These are phyloP conservation scores for Rhododendron mucronatum DNA, from an alignment of 148 eudicot species.

Conservation along the genomic window DNA sequence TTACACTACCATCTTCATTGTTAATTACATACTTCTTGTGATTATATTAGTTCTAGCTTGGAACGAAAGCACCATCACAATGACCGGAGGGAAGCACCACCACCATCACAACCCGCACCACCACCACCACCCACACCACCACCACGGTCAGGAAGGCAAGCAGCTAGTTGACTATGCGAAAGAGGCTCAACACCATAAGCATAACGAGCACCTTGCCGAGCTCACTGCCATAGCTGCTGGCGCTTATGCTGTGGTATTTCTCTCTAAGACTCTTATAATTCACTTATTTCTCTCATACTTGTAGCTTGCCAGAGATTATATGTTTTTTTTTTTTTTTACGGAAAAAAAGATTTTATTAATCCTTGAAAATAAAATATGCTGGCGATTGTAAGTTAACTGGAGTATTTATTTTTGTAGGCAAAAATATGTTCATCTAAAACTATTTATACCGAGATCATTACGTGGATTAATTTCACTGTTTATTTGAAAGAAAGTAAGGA, in stretches of 20 bases:
- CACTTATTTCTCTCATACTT: too few species aligned
- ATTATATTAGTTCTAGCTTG: not conserved
- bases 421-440: too few species aligned
- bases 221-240: slow-evolving; percentile 36
- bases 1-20: not conserved
- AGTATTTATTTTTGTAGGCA: too few species aligned
- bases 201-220: slow-evolving; percentile 24
- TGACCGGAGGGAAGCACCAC: slow-evolving; percentile 12
- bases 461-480: too few species aligned
- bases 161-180: slow-evolving; percentile 15
- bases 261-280: not conserved
- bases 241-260: slow-evolving; percentile 41
- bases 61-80: not conserved
- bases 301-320: not conserved
- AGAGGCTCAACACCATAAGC: slow-evolving; percentile 43
- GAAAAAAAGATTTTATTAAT: too few species aligned
- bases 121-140: slow-evolving; percentile 8
- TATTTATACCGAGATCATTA: too few species aligned
- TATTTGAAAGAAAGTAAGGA: too few species aligned
- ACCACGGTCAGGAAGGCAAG: not conserved
- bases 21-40: too few species aligned
- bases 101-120: not conserved
- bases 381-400: too few species aligned
- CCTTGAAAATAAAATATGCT: too few species aligned
- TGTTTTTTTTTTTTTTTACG: too few species aligned